phyloP scores from a whole-genome alignment of 345 rosid species.

The Salix dunnii region DNA sequence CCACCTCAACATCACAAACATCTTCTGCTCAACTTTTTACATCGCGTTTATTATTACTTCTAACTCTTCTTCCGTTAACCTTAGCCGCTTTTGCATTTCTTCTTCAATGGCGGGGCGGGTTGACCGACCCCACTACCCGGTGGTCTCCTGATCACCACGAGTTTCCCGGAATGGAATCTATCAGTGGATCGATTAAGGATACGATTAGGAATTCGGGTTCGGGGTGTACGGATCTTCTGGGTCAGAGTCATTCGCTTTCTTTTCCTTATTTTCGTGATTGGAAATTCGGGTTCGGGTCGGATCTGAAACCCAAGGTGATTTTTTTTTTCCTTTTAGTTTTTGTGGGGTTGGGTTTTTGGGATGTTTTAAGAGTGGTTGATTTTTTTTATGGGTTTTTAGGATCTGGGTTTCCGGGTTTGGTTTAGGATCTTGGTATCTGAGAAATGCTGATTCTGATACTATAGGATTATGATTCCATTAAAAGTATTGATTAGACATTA shows the following conservation, averaged over 20 bases:
- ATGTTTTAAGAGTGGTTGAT: neutral
- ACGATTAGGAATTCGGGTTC: constrained; percentile 33
- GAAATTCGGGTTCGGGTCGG: constrained; percentile 55
- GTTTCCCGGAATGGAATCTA: constrained; percentile 60
- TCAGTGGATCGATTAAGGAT: constrained; percentile 8
- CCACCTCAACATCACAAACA: constrained; percentile 16
- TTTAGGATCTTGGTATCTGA: neutral
- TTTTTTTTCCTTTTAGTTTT: neutral
- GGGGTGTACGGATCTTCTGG: constrained; percentile 55
- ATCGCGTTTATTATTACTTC: constrained; percentile 42
- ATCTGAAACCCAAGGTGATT: constrained; percentile 79
- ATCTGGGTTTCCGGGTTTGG: neutral
- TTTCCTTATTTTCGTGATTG: constrained; percentile 71
- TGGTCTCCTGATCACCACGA: constrained; percentile 45
- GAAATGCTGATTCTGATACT: constrained; percentile 4
- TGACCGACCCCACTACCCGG: constrained; percentile 40
- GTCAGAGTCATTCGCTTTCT: constrained; percentile 46
- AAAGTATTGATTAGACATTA: neutral
- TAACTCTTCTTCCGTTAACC: constrained; percentile 53
- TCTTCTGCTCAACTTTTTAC: constrained; percentile 24
- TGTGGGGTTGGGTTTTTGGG: neutral
- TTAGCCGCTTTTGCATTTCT: constrained; percentile 60
- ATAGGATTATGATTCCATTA: neutral
- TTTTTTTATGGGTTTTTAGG: neutral
- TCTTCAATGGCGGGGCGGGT: constrained; percentile 66